Conservation (phyloP, 306 rosid genomes). For the Pyrus betulifolia region DNA sequence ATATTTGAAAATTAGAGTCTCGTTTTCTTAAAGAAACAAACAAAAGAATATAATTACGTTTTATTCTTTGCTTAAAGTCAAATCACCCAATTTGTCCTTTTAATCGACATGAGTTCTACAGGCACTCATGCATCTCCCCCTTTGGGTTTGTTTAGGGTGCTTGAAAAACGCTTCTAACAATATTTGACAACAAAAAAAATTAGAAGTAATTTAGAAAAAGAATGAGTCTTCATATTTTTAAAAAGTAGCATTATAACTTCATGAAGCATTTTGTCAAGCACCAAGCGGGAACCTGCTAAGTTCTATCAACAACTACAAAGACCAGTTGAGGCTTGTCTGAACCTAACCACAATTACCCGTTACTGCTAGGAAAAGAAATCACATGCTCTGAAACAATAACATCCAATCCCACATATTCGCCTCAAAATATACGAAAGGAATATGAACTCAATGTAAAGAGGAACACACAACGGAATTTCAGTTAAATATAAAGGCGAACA, state of each 20-base stretch:
- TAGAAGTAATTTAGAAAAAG: too few relatives aligned
- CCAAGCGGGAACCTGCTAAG: too few relatives aligned
- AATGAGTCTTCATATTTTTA: too few relatives aligned
- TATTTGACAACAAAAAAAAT: too few relatives aligned
- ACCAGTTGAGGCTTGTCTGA: neutral
- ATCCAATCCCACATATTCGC: neutral
- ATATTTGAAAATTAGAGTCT: neutral
- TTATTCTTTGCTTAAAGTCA: neutral
- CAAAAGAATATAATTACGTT: neutral
- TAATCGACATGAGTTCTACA: too few relatives aligned
- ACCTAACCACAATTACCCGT: too few relatives aligned
- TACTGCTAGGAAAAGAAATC: neutral
- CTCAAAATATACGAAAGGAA: neutral
- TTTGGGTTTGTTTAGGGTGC: too few relatives aligned
- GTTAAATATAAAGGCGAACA: neutral
- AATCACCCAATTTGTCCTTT: slow-evolving; percentile 24
- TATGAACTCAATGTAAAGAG: neutral
- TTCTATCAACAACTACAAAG: neutral
- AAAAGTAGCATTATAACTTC: too few relatives aligned
- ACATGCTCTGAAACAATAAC: neutral
- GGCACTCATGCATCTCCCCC: too few relatives aligned
- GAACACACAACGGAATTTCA: neutral
- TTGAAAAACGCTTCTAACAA: too few relatives aligned
- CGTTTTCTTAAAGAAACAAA: neutral
- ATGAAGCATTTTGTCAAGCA: too few relatives aligned